Conservation (phyloP, 1,284 basidiomycete species). For the Ustilago nuda region DNA sequence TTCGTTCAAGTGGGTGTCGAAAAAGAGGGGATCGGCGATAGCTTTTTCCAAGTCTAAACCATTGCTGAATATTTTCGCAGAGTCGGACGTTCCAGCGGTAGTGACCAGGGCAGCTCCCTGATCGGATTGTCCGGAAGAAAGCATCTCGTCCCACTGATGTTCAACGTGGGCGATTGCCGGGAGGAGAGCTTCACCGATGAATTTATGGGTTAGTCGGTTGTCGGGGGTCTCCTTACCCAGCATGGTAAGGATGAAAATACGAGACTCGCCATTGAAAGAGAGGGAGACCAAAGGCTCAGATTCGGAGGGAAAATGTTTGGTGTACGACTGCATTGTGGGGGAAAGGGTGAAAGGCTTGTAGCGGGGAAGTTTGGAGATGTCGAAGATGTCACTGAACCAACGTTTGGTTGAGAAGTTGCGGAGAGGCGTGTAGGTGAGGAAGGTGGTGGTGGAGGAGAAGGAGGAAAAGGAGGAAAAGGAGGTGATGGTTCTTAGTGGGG, state of each 20-base stretch:
- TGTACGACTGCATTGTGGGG: conserved; percentile 38
- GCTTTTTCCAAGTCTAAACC: conserved; percentile 80
- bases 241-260: conserved; percentile 58
- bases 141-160: conserved; percentile 77
- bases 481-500: conserved; percentile 12
- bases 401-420: neutral
- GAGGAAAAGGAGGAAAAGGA: neutral
- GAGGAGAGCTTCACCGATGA: conserved; percentile 75
- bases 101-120: conserved; percentile 62
- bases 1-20: conserved; percentile 71
- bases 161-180: conserved; percentile 84
- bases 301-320: conserved; percentile 25
- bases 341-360: conserved; percentile 11
- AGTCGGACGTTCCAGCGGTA: conserved; percentile 40
- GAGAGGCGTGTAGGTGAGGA: neutral
- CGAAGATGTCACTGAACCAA: conserved; percentile 8
- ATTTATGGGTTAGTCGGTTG: conserved; percentile 76
- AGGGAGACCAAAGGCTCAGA: conserved; percentile 27
- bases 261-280: conserved; percentile 36
- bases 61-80: conserved; percentile 68
- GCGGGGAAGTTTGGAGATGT: conserved; percentile 18
- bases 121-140: conserved; percentile 35
- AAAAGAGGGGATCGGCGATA: conserved; percentile 78
- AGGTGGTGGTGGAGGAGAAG: neutral
- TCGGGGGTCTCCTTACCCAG: conserved; percentile 72